phyloP scores from a whole-genome alignment of 768 basidiomycete genomes.

The Holtermanniella nyarrowii region DNA sequence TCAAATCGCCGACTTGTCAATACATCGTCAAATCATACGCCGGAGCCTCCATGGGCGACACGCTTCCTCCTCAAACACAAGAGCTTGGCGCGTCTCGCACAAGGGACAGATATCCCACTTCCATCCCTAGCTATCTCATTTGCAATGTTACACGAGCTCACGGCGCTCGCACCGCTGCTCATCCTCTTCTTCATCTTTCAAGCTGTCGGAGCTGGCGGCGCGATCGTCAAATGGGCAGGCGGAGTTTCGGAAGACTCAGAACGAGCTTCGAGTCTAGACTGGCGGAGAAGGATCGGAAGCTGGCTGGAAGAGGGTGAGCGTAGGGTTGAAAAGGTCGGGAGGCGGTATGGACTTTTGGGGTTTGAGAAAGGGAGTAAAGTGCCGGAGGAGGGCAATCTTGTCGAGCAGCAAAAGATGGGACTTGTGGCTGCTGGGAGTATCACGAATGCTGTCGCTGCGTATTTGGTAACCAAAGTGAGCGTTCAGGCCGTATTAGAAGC shows the following conservation, averaged over 20 bases:
- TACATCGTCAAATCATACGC: too few relatives aligned
- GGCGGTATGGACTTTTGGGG: slow-evolving; percentile 70
- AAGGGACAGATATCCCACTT: slow-evolving; percentile 62
- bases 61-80: too few relatives aligned
- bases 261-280: background rate
- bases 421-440: slow-evolving; percentile 31
- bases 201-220: slow-evolving; percentile 58
- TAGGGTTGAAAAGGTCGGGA: slow-evolving; percentile 61
- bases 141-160: slow-evolving; percentile 71
- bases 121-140: slow-evolving; percentile 71
- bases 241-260: slow-evolving; percentile 2
- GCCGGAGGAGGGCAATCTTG: slow-evolving; percentile 3
- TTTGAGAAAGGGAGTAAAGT: slow-evolving; percentile 42
- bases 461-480: slow-evolving; percentile 64
- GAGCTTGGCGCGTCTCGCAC: slow-evolving; percentile 53
- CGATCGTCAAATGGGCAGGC: slow-evolving; percentile 46
- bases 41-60: too few relatives aligned
- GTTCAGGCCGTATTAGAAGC: background rate
- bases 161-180: slow-evolving; percentile 65
- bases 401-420: slow-evolving; percentile 2
- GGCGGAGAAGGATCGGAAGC: slow-evolving; percentile 43
- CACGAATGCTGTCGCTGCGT: slow-evolving; percentile 72
- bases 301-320: slow-evolving; percentile 73
- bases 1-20: too few relatives aligned
- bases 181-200: slow-evolving; percentile 63